Evolutionary conservation across 2,329 filamentous ascomycete genomes (phyloP), one percentile per base, ranked within the genome.

Genomic region (Ilyonectria sp.): DNA sequence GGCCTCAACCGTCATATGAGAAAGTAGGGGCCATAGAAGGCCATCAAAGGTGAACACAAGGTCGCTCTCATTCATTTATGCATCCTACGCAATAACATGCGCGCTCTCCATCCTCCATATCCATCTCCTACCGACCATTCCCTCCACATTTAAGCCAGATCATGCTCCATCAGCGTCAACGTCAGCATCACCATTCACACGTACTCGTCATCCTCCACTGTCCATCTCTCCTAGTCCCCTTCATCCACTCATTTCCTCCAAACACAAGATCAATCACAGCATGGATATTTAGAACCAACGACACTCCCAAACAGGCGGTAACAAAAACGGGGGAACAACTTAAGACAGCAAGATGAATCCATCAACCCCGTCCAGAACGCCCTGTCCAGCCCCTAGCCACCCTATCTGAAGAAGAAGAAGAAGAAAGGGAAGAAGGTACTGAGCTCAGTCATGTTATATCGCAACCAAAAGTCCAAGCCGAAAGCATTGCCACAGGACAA

Each of bases 361-460:
- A 57, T 58, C 58, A 8, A 44, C 43, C 29, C 59, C 54, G 60
- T 61, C 61, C 60, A 66, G 55, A 67, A 69, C 70, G 63, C 57
- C 72, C 58, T 66, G 64, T 60, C 59, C 60, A 70, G 57, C 64
- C 69, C 67, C 60, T 43, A 59, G 37, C 40, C 64, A 66, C 73
- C 67, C 63, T 69, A 64, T 56, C 46, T 61, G 72, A 74, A 64
- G 65, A 70, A 69, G 58, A 59, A 73, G 54, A 62, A 59, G 29
- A 63, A 71, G 64, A 61, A 37, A 49, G 21, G 21, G 43, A 62
- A 53, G 58, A 69, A 75, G 50, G 58, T 58, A 73, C 61, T 69
- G 63, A 71, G 74, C 68, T 74, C 67, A 73, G 71, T 67, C 69
- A 65, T 72, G 68, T 72, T 60, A 74, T 72, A 69, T 73, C 74